A percentile compares a stretch with the other conserved stretches of the same genome.
Evolutionary conservation across 164 flowering plant species (phyloP).

Genomic region (Piper longum): DNA sequence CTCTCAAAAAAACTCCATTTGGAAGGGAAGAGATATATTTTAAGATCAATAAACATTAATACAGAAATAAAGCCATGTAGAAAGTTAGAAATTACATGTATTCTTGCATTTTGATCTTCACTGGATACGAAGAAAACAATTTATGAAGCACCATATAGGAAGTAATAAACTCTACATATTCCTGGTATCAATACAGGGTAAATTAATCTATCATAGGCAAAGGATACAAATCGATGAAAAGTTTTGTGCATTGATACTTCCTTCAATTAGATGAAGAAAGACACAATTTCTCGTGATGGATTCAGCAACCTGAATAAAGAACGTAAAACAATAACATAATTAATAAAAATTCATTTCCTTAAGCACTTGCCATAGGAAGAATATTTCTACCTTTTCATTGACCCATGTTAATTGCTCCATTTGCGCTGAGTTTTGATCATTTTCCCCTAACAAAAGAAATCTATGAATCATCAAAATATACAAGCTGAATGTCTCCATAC

Average conservation of each 20-base stretch:
- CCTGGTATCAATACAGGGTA: not conserved
- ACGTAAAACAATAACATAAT: not conserved
- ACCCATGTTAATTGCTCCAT: conserved; percentile 42
- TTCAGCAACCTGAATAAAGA: conserved; percentile 41
- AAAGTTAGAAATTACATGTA: no score
- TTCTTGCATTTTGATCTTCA: no score
- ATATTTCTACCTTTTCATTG: conserved; percentile 29
- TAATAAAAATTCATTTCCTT: no score
- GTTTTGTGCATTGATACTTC: conserved; percentile 50
- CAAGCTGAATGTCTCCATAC: not conserved
- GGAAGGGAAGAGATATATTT: no score
- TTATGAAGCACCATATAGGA: no score
- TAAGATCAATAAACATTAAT: no score
- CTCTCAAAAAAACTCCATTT: no score
- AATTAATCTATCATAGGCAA: not conserved
- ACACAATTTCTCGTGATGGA: conserved; percentile 53
- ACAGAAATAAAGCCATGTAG: no score
- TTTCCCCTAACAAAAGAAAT: conserved; percentile 26
- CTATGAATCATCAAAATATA: not conserved
- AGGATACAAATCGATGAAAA: conserved; percentile 86
- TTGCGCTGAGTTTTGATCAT: conserved; percentile 26
- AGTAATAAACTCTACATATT: no score
- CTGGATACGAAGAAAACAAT: no score
- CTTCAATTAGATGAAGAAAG: conserved; percentile 48
- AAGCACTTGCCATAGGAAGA: not conserved